phyloP scores from a whole-genome alignment of 225 moss, liverwort and hornwort genomes.

The Takakia lepidozioides region DNA sequence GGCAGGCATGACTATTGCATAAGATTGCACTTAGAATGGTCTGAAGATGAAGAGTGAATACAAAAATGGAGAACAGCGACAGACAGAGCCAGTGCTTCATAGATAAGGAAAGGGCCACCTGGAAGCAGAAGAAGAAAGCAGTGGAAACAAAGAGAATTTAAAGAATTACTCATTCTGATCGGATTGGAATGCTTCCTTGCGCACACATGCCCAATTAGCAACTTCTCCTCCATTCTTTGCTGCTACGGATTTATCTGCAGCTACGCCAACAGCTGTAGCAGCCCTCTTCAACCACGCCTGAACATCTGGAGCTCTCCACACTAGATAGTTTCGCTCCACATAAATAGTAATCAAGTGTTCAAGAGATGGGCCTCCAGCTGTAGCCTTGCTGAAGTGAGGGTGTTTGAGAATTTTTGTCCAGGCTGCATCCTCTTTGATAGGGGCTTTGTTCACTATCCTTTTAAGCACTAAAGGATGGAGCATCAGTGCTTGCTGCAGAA shows the following conservation, averaged over 20 bases:
- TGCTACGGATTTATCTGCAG: slow-evolving; percentile 31
- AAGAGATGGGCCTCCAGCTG: slow-evolving; percentile 45
- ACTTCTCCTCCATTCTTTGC: slow-evolving; percentile 42
- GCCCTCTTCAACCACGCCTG: slow-evolving; percentile 75
- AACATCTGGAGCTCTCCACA: slow-evolving; percentile 81
- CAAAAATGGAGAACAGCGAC: too few relatives aligned
- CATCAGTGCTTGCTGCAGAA: slow-evolving; percentile 72
- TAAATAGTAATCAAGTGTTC: slow-evolving; percentile 75
- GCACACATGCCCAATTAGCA: slow-evolving; percentile 67
- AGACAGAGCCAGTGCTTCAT: too few relatives aligned
- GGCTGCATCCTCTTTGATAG: slow-evolving; percentile 68
- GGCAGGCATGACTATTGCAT: too few relatives aligned
- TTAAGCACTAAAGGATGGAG: slow-evolving; percentile 69
- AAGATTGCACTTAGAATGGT: too few relatives aligned
- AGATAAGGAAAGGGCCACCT: too few relatives aligned
- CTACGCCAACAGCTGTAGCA: slow-evolving; percentile 41
- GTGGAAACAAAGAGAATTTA: too few relatives aligned
- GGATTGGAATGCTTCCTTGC: slow-evolving; percentile 52
- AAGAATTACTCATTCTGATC: slow-evolving; percentile 63
- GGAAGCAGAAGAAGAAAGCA: too few relatives aligned
- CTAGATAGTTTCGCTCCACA: slow-evolving; percentile 61
- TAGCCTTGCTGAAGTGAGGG: slow-evolving; percentile 37
- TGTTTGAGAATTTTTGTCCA: slow-evolving; percentile 64
- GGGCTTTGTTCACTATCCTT: slow-evolving; percentile 75
- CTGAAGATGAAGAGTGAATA: too few relatives aligned